Percentiles rank a stretch among this genome's conserved stretches.
phyloP scores from a whole-genome alignment of 2,329 filamentous ascomycete genomes.

The Fusarium pseudonygamai region DNA sequence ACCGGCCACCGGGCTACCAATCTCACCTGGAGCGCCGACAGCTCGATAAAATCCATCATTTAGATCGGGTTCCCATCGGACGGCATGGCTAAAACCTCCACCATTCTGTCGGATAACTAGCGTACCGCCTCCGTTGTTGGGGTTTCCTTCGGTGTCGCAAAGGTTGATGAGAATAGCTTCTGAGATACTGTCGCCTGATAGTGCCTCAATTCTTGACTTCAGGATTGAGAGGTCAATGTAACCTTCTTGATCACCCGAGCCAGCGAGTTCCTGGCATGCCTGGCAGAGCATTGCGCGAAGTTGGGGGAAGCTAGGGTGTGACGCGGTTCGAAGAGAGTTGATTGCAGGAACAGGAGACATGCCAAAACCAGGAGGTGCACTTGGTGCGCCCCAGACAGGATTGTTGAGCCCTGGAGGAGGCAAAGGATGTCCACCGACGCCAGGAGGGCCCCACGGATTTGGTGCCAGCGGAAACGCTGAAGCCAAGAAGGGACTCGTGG shows the following conservation, averaged over 20 bases:
- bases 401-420: constrained; percentile 59
- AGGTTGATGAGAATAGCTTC: constrained; percentile 80
- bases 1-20: constrained; percentile 71
- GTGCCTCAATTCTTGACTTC: constrained; percentile 71
- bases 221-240: constrained; percentile 76
- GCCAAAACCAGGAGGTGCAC: constrained; percentile 47
- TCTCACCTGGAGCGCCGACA: constrained; percentile 71
- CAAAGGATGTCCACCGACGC: constrained; percentile 48
- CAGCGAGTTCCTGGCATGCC: constrained; percentile 73
- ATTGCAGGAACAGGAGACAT: constrained; percentile 46
- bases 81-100: constrained; percentile 49
- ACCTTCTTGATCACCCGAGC: constrained; percentile 59
- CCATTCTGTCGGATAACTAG: constrained; percentile 73
- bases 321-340: constrained; percentile 44
- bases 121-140: constrained; percentile 87
- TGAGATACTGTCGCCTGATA: constrained; percentile 53
- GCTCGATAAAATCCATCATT: constrained; percentile 56
- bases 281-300: constrained; percentile 80
- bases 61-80: constrained; percentile 67
- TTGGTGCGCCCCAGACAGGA: constrained; percentile 51
- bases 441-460: constrained; percentile 55
- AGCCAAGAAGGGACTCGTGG: constrained; percentile 54
- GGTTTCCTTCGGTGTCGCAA: constrained; percentile 89
- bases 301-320: constrained; percentile 74
- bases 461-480: constrained; percentile 51